These are phyloP conservation scores for Blumeria graminis DNA, from an alignment of 2,329 filamentous ascomycete genomes.

Conservation along the genomic window DNA sequence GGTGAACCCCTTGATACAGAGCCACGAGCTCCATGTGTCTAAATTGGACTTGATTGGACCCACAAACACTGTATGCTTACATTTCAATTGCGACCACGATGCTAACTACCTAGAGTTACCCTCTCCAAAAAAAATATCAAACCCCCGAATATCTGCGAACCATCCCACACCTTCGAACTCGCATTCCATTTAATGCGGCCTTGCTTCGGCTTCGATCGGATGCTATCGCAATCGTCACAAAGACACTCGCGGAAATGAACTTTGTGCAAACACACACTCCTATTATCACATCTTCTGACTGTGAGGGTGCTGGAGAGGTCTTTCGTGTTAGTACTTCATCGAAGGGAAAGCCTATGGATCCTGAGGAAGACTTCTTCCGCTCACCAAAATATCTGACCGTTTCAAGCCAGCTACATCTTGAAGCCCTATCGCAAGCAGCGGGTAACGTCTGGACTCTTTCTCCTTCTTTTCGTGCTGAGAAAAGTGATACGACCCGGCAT, in stretches of 20 bases:
- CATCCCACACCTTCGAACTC: constrained; percentile 64
- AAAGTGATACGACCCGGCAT: constrained; percentile 79
- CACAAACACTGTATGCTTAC: constrained; percentile 47
- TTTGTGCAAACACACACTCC: constrained; percentile 78
- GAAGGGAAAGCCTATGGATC: neutral
- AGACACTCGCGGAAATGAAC: constrained; percentile 46
- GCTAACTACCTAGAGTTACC: constrained; percentile 40
- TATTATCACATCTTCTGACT: constrained; percentile 88
- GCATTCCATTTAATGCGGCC: constrained; percentile 58
- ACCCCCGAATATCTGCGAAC: constrained; percentile 70
- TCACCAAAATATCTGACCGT: constrained; percentile 86
- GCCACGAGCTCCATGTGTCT: constrained; percentile 56
- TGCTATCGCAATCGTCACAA: constrained; percentile 44
- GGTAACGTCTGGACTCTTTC: constrained; percentile 86
- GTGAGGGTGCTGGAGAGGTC: constrained; percentile 86
- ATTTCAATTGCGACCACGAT: neutral
- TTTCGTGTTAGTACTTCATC: constrained; percentile 34
- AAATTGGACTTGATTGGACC: constrained; percentile 46
- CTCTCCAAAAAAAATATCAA: constrained; percentile 92
- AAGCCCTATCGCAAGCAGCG: constrained; percentile 70
- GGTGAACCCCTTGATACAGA: constrained; percentile 39
- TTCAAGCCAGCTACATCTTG: constrained; percentile 80
- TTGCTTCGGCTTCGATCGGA: constrained; percentile 67
- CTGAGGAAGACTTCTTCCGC: constrained; percentile 41
- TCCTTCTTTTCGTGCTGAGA: constrained; percentile 81